Evolutionary conservation across 192 early-diverging fungal genomes (phyloP).

Genomic region (Funneliformis geosporum): DNA sequence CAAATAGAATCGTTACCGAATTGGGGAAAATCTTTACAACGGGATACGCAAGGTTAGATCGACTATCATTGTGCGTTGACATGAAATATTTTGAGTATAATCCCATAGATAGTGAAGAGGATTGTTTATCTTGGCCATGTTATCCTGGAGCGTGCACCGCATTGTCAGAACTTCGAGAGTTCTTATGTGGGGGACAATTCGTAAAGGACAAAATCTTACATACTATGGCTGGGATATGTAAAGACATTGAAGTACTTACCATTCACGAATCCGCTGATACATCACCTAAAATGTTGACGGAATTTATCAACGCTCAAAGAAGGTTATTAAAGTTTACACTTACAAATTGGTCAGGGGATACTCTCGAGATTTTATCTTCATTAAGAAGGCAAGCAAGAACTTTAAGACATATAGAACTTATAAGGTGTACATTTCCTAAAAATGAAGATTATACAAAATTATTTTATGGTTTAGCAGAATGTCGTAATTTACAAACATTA

Average conservation of each 20-base stretch:
- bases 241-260: constrained; percentile 7
- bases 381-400: not conserved
- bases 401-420: constrained; percentile 6
- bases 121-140: constrained; percentile 24
- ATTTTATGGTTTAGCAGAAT: constrained; percentile 2
- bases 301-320: constrained; percentile 11
- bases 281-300: not conserved
- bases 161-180: not conserved
- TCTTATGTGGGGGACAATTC: constrained; percentile 14
- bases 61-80: not conserved
- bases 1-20: not conserved
- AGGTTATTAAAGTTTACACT: constrained; percentile 4
- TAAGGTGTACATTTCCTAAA: not conserved
- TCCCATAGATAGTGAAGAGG: too few relatives aligned
- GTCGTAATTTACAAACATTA: constrained; percentile 11
- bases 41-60: not conserved
- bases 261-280: constrained; percentile 5
- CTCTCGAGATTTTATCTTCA: not conserved
- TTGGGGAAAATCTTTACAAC: constrained; percentile 9
- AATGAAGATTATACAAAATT: not conserved
- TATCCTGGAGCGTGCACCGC: not conserved
- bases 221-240: not conserved
- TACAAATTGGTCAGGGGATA: not conserved
- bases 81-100: not conserved
- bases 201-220: not conserved